These are phyloP conservation scores for Komagataella ulmi DNA, from an alignment of 805 yeast species.

Conservation along the genomic window DNA sequence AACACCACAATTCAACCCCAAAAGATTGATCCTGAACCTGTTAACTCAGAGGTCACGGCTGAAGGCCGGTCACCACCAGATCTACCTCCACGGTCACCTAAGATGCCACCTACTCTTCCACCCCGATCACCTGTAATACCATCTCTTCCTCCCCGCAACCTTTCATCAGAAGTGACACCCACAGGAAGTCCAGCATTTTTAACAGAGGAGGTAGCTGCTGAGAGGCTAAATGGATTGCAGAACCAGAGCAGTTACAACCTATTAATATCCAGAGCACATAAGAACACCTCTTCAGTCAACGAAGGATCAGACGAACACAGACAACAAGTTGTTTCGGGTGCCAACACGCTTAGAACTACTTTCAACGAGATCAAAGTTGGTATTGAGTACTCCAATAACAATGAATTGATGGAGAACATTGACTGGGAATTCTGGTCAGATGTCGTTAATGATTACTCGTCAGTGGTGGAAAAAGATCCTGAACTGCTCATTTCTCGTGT, in stretches of 20 bases:
- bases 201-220: background rate
- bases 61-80: background rate
- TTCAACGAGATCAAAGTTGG: conserved; percentile 36
- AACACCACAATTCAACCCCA: background rate
- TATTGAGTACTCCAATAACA: conserved; percentile 23
- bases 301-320: conserved; percentile 29
- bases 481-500: conserved; percentile 47
- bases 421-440: conserved; percentile 87
- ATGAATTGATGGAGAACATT: conserved; percentile 22
- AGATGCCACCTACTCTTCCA: background rate
- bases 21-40: background rate
- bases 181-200: background rate
- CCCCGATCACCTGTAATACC: background rate
- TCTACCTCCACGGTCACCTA: background rate
- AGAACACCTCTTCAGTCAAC: background rate
- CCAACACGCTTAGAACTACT: conserved; percentile 25
- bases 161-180: background rate
- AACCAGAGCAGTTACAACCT: background rate
- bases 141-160: background rate
- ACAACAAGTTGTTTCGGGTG: conserved; percentile 35
- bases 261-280: background rate
- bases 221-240: background rate
- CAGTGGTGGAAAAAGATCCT: conserved; percentile 49
- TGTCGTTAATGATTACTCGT: conserved; percentile 66
- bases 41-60: background rate